Evolutionary conservation across 208 protist genomes (phyloP), one percentile per base, ranked within the genome.

Genomic region (Crithidia fasciculata): DNA sequence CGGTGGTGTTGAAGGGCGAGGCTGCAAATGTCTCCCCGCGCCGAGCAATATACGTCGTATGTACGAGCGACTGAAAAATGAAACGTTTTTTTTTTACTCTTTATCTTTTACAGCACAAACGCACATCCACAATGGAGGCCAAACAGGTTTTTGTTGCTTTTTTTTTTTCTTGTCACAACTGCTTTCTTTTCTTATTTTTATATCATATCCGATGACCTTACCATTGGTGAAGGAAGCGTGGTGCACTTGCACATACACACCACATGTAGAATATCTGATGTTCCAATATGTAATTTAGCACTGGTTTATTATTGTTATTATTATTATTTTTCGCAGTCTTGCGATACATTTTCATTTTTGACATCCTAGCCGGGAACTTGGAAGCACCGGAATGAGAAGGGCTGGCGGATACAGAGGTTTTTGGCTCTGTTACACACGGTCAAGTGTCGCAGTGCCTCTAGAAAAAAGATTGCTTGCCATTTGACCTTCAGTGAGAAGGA

Each of bases 1-100:
- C 74, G 18, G 39, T 80, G 3, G 62, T 61, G 4, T 54, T 80
- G 53, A 80, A 71, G 41, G 74, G 74, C 39, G 74, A 74, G 18
- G 74, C 55, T 39, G 74, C 54, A 8, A 50, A 15, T 10, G 50
- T 28, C 0, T 66, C 36, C 39, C 9, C 43, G 16, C 57, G 44
- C 16, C 58, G 68, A 44, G 60, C 43, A 3, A 55, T 78, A 50
- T 78, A 69, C 60, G 49, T 80, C 70, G 74, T 80, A 15, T 80
- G 74, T 47, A 66, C 68, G 5, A 59, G 66, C 18, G 54, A 9
- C 8, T 69, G 19, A 55, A 19, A 10, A 8, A 2, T 8, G 4
- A 58, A n/a, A 40, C 10, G 16, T 59, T 57, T 66, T 74, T 12
- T 18, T 50, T 7, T 58, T n/a, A 16, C 40, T 58, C 16, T 47